phyloP scores from a whole-genome alignment of 805 yeast species.

The Saccharomyces mikatae region DNA sequence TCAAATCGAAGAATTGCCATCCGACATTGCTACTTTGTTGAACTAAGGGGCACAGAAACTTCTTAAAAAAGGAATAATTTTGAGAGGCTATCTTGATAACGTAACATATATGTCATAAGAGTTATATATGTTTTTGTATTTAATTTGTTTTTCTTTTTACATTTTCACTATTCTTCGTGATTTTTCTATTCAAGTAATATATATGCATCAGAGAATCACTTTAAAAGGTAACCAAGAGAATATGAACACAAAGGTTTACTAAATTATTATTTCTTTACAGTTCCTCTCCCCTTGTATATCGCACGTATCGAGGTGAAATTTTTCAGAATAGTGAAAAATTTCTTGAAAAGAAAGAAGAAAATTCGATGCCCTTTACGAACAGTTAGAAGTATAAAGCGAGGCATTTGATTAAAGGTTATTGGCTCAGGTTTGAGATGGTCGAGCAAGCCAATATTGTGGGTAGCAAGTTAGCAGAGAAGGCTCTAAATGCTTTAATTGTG shows the following conservation, averaged over 20 bases:
- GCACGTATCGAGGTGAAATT: not conserved
- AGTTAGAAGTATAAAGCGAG: not conserved
- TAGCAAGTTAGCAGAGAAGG: slow-evolving; percentile 8
- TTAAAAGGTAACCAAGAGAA: not conserved
- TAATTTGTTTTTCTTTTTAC: not conserved
- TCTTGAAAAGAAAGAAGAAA: not conserved
- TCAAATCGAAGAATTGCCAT: slow-evolving; percentile 72
- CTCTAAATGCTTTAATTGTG: slow-evolving; percentile 18
- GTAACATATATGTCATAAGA: not conserved
- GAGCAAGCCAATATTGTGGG: not conserved
- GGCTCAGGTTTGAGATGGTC: not conserved
- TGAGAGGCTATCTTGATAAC: not conserved
- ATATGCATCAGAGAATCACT: not conserved
- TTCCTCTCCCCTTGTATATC: not conserved
- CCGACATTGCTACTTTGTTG: slow-evolving; percentile 50
- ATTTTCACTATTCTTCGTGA: not conserved
- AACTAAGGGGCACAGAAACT: slow-evolving; percentile 5
- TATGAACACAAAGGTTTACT: not conserved
- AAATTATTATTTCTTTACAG: not conserved
- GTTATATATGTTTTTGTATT: not conserved
- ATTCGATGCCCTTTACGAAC: not conserved
- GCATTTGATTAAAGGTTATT: not conserved
- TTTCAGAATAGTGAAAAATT: not conserved
- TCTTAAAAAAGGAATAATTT: not conserved
- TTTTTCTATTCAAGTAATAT: not conserved